A percentile compares a stretch with the other conserved stretches of the same genome.
Conservation (phyloP, 106 monocot species). For the Dendrobium chrysotoxum region DNA sequence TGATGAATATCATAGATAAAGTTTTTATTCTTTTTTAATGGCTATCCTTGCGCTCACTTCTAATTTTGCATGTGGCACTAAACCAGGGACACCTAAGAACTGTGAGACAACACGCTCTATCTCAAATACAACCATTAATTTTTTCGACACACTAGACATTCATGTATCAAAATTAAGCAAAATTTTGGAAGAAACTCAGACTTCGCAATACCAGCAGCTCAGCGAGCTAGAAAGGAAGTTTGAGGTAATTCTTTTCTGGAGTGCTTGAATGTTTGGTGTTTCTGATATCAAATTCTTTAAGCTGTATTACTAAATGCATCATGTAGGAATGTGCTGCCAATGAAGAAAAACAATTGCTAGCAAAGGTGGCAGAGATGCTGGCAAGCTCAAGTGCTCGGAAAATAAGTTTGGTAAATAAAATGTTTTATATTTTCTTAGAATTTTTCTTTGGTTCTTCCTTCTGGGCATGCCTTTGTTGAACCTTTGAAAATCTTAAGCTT, state of each 20-base stretch:
- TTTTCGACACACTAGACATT: conserved; percentile 69
- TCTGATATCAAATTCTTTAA: neutral
- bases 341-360: conserved; percentile 81
- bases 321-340: conserved; percentile 78
- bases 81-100: conserved; percentile 76
- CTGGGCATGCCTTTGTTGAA: neutral
- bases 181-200: conserved; percentile 84
- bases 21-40: neutral
- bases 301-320: conserved; percentile 1
- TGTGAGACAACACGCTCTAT: conserved; percentile 69
- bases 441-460: neutral
- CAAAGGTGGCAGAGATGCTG: conserved; percentile 85
- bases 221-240: conserved; percentile 92
- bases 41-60: neutral
- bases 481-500: neutral
- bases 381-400: conserved; percentile 86
- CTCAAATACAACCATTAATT: conserved; percentile 65
- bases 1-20: neutral
- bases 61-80: conserved; percentile 1
- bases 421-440: neutral
- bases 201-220: conserved; percentile 64
- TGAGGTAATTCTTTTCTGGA: conserved; percentile 41
- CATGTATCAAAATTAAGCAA: conserved; percentile 68
- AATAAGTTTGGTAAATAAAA: conserved; percentile 58
- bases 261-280: neutral